Conservation (phyloP, 116 monocot species). For the Phalaenopsis hybrid region DNA sequence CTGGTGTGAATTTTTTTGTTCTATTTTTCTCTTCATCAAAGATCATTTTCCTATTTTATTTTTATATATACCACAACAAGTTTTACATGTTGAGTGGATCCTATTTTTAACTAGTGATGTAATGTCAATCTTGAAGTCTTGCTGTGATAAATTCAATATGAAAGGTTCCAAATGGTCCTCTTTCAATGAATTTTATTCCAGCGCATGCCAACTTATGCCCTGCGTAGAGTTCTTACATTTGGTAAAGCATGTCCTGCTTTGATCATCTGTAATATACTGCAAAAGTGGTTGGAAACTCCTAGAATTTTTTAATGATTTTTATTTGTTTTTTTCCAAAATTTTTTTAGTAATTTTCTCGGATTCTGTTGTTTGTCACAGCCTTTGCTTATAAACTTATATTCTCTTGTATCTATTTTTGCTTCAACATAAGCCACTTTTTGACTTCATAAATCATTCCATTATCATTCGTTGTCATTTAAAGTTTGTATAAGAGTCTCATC, state of each 20-base stretch:
- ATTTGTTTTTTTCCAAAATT: not conserved
- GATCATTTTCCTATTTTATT: too few relatives aligned
- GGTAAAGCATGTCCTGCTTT: too few relatives aligned
- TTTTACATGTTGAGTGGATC: too few relatives aligned
- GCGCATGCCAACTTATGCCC: not conserved
- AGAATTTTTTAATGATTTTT: not conserved
- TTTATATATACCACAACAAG: too few relatives aligned
- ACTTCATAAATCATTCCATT: not conserved
- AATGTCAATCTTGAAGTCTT: not conserved
- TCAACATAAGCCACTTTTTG: not conserved
- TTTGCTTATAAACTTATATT: not conserved
- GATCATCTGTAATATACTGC: too few relatives aligned
- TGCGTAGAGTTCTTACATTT: not conserved
- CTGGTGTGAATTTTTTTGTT: too few relatives aligned
- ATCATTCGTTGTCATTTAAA: not conserved
- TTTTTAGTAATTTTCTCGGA: not conserved
- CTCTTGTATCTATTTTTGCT: not conserved
- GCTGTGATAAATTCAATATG: not conserved
- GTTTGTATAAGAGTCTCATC: constrained; percentile 7
- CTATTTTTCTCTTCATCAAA: too few relatives aligned
- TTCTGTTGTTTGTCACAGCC: not conserved
- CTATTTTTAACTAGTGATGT: not conserved
- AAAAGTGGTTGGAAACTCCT: too few relatives aligned
- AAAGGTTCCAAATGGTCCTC: not conserved
- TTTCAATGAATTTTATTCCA: not conserved